Base-by-base conservation (phyloP, 1,284 basidiomycete species). In the Phylloboletellus chloephorus region DNA sequence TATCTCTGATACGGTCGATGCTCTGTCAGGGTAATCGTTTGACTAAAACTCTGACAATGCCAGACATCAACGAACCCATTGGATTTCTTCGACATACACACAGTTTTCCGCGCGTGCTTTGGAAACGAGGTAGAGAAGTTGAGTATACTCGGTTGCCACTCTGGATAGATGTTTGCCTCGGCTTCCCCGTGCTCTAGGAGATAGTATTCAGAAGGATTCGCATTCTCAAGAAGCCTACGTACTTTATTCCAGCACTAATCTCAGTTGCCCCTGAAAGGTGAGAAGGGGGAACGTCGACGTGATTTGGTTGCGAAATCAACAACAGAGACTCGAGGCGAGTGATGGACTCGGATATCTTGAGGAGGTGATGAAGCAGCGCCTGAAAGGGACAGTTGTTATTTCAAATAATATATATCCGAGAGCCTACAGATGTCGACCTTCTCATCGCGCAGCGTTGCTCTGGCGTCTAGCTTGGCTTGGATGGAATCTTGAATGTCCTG, bases 311-410 rank as follows among this genome's bases (percentile, higher is more conserved):
- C 13, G 61, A 56, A 24, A 88, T 88, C 22, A 81, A 68, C 11
- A 94, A 69, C 16, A 96, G 70, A 7, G 79, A 82, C 60, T 95
- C 92, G 1, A 94, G 73, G 28, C 92, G 78, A 2, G 79, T 74
- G 7, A 92, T 74, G 7, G 88, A 89, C 53, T 95, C 91, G 15
- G 90, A 91, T 34, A 95, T 80, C 61, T 90, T 90, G 52, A 93
- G 75, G 10, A 95, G 72, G 7, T 92, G 71, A 51, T 92, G 88
- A 5, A 95, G 69, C 36, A 90, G 68, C 0, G 85, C 79, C 87
- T 92, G 54, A n/a, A 34, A 42, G 25, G 21, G 37, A 39, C 13
- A 2, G 24, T 25, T 22, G 20, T 46, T 26, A 39, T 22, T 38
- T 33, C n/a, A n/a, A n/a, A n/a, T 11, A 24, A 39, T 46, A 29